Evolutionary conservation across 129 eudicot species (phyloP), one percentile per base, ranked within the genome.

Genomic region (Heracleum sosnowskyi): DNA sequence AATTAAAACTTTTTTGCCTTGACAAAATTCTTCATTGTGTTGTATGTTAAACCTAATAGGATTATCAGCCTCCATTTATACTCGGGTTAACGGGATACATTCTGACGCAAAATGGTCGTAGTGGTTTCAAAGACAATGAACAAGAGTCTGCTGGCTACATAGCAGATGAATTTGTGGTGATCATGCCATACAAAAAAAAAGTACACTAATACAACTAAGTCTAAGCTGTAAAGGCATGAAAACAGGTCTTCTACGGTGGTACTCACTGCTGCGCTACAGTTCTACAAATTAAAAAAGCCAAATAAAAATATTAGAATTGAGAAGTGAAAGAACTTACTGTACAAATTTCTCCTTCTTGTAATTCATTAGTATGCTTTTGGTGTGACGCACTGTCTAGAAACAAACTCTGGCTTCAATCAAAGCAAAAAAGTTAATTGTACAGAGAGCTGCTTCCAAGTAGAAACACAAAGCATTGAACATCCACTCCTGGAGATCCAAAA

Each of bases 321-420:
- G 9, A 20, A 29, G 28, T 11, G 12, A 57, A 44, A 83, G 34
- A 85, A 75, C 96, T 84, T 87, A 92, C 98, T 96, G 89, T 71
- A 89, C 96, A 75, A 89, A 83, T 83, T 93, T 90, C 80, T 88
- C 90, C 16, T 82, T 72, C 44, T 78, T 86, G 79, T 76, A 78
- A 81, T 83, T 86, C 98, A 93, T 93, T 34, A 68, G 80, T 72
- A 35, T 74, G 74, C 42, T 45, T 79, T 31, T 81, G 20, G 63
- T 22, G 2, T 53, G 31, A 70, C 3, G 69, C 47, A 16, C 46
- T 41, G 80, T 68, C 69, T 33, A 55, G 53, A 69, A 70, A 72
- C 74, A 75, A 73, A 78, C 75, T 51, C 53, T 76, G 69, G 72
- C 78, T 82, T 81, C 35, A 33, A 60, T 31, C 24, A 77, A 75